Base-by-base conservation (phyloP, 257 asterid genomes). In the Solanum chilense region DNA sequence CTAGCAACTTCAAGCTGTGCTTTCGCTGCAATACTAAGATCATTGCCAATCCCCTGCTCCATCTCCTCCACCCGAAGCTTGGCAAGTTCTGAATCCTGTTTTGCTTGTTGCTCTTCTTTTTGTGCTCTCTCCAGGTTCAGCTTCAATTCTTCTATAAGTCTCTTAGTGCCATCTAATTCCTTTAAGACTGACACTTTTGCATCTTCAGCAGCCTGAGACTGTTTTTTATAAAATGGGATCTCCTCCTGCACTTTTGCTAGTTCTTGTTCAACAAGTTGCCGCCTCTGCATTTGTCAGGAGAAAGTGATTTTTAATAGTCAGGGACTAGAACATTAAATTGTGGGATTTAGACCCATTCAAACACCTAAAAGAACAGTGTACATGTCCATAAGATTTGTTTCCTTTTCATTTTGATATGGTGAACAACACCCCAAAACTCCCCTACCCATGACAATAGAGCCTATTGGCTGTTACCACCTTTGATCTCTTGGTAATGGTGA, bases 1-100 rank as follows among this genome's bases (percentile, higher is more conserved):
- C 88, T 92, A 25, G 99, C 98, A 6, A 97, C 99, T 94, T 97
- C 99, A 37, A 97, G 95, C 94, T 97, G 98, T 14, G 97, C 99
- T 94, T 91, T 97, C 89, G 98, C 98, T 2, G 99, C 99, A 86
- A 93, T 88, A 86, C 99, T 94, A 66, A 95, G 90, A 76, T 94
- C 99, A 42, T 93, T 96, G 3, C 98, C 94, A 56, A 97, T 93
- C 83, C 98, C 99, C 86, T 94, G 95, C 88, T 96, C 98, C 90
- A 97, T 90, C 93, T 97, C 98, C 90, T 95, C 99, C 25, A 94
- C 93, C 85, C 98, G 89, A 33, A 96, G 98, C 86, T 89, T 94
- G 66, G 98, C 98, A 25, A 96, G 98, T 80, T 97, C 99, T 15
- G 98, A 91, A 89, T 96, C 99, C 88, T 97, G 99, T 89, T 92